Base-by-base conservation (phyloP, 352 stramenopile species). In the Phytophthora uliginosa region DNA sequence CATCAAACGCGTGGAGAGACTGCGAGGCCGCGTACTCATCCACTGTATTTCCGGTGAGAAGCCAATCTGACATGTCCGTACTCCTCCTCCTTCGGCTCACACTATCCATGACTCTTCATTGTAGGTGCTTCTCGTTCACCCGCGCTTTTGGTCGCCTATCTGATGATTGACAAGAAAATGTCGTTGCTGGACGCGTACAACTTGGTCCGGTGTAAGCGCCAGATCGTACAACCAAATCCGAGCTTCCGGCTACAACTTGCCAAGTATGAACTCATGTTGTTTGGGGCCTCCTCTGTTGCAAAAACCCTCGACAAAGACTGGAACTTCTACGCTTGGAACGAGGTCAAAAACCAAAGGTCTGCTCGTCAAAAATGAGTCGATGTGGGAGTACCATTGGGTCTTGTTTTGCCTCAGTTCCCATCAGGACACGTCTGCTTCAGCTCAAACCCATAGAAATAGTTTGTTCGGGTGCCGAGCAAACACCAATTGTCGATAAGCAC, bases 281-380 rank as follows among this genome's bases (percentile, higher is more conserved):
- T 81, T 57, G 85, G 85, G 0, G 57, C 56, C 2, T 92, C 85
- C 1, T 91, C 83, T 0, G 85, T 92, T 1, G 85, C 85, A 2
- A 71, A 66, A 33, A 88, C 85, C 2, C 64, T 69, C 15, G 85
- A 91, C 59, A 85, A 80, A 24, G 85, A 92, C 72, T 92, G 85
- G 85, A 87, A 92, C 47, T 92, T 92, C 63, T 90, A 81, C 53
- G 77, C 78, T 24, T 92, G 85, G 85, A 90, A 92, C 62, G 85
- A 93, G 26, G 71, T 93, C 34, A 91, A 93, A 65, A 52, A 66
- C 24, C 51, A 72, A 55, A 34, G 57, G 13, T 26, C n/a, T 26
- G 31, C 63, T 38, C 58, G 31, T 1, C 10, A 51, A 24, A 61
- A 45, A 51, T 55, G 58, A 73, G 28, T 1, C 18, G 2, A 47